Evolutionary conservation across 345 rosid species (phyloP).

Genomic region (Anacardium occidentale): DNA sequence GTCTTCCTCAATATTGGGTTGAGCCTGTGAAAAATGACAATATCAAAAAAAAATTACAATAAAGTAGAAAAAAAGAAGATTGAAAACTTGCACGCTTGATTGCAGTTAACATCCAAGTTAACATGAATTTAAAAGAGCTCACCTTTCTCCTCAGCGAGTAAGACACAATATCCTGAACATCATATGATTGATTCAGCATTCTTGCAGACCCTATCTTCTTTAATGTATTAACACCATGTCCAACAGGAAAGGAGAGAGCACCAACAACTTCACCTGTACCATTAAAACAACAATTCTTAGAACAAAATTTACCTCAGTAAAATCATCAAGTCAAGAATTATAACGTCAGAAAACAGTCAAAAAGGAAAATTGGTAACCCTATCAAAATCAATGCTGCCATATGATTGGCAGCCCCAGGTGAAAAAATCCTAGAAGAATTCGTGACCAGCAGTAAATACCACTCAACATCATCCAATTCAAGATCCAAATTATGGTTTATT

Average conservation of each 20-base stretch:
- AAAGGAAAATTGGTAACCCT: not conserved
- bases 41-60: not conserved
- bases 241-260: slow-evolving; percentile 81
- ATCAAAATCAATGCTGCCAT: not conserved
- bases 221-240: slow-evolving; percentile 53
- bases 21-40: slow-evolving; percentile 34
- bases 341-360: not conserved
- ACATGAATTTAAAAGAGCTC: slow-evolving; percentile 26
- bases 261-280: slow-evolving; percentile 91
- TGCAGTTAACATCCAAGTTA: slow-evolving; percentile 5
- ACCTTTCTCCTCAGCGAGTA: slow-evolving; percentile 78
- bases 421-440: not conserved
- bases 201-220: slow-evolving; percentile 79
- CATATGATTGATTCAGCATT: slow-evolving; percentile 59
- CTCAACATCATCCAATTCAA: not conserved
- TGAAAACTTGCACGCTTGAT: not conserved
- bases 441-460: not conserved
- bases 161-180: slow-evolving; percentile 48
- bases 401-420: not conserved
- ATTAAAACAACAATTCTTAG: slow-evolving; percentile 13
- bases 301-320: not conserved
- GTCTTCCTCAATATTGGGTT: slow-evolving; percentile 49
- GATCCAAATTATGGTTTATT: not conserved
- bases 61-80: not conserved
- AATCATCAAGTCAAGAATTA: not conserved